A percentile compares a stretch with the other conserved stretches of the same genome.
Conservation (phyloP, 2,329 filamentous ascomycete species). For the Zymoseptoria tritici region DNA sequence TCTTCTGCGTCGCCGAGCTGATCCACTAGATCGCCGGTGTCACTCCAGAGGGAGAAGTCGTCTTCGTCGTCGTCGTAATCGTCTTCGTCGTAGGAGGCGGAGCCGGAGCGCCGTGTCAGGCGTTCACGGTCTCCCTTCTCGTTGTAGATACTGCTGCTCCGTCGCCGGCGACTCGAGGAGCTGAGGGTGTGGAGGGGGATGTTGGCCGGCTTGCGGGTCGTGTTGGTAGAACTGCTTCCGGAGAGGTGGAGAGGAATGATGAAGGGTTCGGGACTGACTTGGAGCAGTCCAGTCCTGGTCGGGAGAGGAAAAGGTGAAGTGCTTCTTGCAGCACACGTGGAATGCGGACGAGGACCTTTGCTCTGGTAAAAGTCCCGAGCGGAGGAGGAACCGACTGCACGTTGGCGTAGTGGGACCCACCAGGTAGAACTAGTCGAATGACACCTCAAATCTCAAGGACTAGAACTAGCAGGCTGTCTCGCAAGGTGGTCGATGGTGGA, state of each 20-base stretch:
- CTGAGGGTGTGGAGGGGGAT: conserved; percentile 77
- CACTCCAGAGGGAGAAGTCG: conserved; percentile 78
- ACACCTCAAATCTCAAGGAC: not conserved
- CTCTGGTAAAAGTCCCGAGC: not conserved
- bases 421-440: not conserved
- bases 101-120: conserved; percentile 34
- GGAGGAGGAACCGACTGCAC: not conserved
- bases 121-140: conserved; percentile 45
- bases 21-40: conserved; percentile 91
- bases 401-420: not conserved
- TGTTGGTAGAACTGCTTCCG: conserved; percentile 42
- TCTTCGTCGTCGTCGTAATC: conserved; percentile 36
- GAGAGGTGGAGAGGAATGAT: conserved; percentile 62
- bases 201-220: conserved; percentile 64
- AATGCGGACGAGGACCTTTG: not conserved
- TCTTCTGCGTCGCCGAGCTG: conserved; percentile 79
- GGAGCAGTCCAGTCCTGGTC: conserved; percentile 11
- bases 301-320: not conserved
- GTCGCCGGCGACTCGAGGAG: conserved; percentile 36
- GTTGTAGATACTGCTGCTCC: conserved; percentile 36
- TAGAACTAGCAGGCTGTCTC: not conserved
- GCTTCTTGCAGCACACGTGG: not conserved
- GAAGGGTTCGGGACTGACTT: conserved; percentile 50
- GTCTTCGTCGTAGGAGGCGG: conserved; percentile 16
- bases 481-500: not conserved